phyloP scores from a whole-genome alignment of 345 rosid species.

The Eucalyptus cloeziana region DNA sequence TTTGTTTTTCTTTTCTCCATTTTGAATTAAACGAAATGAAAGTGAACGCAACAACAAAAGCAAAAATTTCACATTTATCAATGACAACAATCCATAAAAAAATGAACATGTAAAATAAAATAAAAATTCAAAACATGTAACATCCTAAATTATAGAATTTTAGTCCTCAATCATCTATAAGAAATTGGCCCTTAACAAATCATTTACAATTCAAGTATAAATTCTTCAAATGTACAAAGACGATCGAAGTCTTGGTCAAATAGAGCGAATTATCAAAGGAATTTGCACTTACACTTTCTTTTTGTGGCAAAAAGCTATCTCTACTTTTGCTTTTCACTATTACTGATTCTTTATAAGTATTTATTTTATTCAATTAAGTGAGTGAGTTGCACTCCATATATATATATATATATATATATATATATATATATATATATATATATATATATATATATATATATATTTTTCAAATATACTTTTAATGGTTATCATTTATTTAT shows the following conservation, averaged over 20 bases:
- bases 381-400: not conserved
- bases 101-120: not conserved
- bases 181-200: not conserved
- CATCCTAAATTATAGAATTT: not conserved
- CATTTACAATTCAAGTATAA: not conserved
- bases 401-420: accelerated
- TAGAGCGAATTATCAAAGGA: not conserved
- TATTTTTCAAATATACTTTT: not conserved
- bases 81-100: not conserved
- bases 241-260: not conserved
- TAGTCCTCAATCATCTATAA: not conserved
- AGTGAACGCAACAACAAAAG: not conserved
- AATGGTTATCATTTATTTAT: not conserved
- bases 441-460: accelerated
- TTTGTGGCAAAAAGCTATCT: not conserved
- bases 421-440: accelerated
- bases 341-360: not conserved
- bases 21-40: not conserved
- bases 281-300: not conserved
- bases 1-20: not conserved
- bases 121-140: not conserved
- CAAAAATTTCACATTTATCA: not conserved
- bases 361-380: not conserved
- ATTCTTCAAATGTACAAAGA: not conserved
- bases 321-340: not conserved